These are phyloP conservation scores for Mortierella hygrophila DNA, from an alignment of 192 early-diverging fungal genomes.

Conservation along the genomic window DNA sequence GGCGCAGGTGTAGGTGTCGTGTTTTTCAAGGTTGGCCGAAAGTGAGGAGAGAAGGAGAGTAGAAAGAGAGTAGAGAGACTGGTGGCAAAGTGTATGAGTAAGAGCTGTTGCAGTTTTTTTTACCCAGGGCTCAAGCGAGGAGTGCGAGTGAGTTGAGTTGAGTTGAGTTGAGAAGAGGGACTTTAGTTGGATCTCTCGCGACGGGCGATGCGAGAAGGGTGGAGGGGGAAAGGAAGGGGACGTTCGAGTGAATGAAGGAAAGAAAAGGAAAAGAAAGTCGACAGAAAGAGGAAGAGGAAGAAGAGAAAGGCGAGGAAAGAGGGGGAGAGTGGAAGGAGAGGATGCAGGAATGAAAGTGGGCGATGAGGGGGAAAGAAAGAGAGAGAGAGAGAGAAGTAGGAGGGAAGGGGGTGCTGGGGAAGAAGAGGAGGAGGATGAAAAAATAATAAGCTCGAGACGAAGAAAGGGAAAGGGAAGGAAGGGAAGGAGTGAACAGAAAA, in stretches of 20 bases:
- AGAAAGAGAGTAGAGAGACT: conserved; percentile 1
- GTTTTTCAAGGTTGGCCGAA: not conserved
- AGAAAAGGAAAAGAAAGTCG: not conserved
- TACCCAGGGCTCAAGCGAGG: not conserved
- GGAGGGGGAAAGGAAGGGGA: not conserved
- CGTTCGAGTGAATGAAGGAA: not conserved
- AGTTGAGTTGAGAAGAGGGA: not conserved
- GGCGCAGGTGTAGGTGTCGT: not conserved
- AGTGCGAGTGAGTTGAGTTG: not conserved
- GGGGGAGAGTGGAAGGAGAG: not conserved
- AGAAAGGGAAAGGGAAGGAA: not conserved
- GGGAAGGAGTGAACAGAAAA: not conserved
- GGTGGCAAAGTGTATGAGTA: not conserved
- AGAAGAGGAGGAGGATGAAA: not conserved
- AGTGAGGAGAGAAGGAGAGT: not conserved
- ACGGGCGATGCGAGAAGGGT: not conserved
- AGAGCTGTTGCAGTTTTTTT: no score
- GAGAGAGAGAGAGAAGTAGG: not conserved
- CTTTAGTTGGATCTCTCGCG: not conserved
- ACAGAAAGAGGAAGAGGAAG: no score
- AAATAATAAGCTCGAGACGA: not conserved
- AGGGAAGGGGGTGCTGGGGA: not conserved
- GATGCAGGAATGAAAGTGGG: not conserved
- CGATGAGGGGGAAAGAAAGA: not conserved
- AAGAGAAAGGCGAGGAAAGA: not conserved